These are phyloP conservation scores for Naganishia albida DNA, from an alignment of 1,284 basidiomycete genomes.

Conservation along the genomic window DNA sequence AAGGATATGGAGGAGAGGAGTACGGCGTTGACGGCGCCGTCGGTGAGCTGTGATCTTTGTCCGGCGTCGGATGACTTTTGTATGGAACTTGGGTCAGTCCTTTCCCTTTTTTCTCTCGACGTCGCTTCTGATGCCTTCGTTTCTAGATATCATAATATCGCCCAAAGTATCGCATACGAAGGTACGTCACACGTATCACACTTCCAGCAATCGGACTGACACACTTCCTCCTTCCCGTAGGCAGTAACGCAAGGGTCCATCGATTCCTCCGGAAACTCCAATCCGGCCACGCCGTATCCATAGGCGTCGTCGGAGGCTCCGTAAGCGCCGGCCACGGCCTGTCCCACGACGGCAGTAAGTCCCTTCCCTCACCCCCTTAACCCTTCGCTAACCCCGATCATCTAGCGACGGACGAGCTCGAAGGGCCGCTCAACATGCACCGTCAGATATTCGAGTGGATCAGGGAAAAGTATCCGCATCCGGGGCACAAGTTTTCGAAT, in stretches of 20 bases:
- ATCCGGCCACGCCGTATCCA: constrained; percentile 18
- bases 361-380: not conserved
- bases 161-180: constrained; percentile 21
- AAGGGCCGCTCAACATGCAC: constrained; percentile 41
- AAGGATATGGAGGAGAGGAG: constrained; percentile 19
- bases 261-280: constrained; percentile 28
- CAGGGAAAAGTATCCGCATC: constrained; percentile 42
- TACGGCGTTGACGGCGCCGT: constrained; percentile 17
- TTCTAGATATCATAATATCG: constrained; percentile 16
- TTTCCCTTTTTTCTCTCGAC: not conserved
- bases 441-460: constrained; percentile 46
- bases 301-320: constrained; percentile 28
- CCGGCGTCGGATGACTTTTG: constrained; percentile 24
- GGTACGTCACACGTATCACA: not conserved
- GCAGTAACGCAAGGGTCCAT: constrained; percentile 26
- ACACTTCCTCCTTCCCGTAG: not conserved
- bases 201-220: not conserved
- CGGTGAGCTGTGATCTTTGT: constrained; percentile 26
- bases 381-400: not conserved
- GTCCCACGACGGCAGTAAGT: constrained; percentile 14
- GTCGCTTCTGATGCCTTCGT: not conserved
- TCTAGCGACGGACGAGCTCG: constrained; percentile 12
- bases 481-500: constrained; percentile 40
- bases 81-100: constrained; percentile 21
- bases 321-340: constrained; percentile 31